Evolutionary conservation across 192 early-diverging fungal genomes (phyloP).

Genomic region (Backusella australiensis): DNA sequence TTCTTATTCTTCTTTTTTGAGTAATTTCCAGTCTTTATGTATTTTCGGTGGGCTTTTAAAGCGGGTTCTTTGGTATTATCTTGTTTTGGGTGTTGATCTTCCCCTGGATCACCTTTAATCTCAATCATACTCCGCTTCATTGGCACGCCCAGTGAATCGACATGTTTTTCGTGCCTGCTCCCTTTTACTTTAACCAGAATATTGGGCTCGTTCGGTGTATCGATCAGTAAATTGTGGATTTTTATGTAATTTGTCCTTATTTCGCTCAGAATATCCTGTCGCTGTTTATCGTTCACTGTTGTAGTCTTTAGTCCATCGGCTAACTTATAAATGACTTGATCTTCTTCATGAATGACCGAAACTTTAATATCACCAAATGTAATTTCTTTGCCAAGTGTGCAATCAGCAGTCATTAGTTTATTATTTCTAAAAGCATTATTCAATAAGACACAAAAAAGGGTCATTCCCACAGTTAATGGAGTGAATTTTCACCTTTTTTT

Average conservation of each 20-base stretch:
- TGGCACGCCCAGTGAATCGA: background rate
- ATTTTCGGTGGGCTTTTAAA: constrained; percentile 44
- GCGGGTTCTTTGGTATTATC: background rate
- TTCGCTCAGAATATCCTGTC: constrained; percentile 38
- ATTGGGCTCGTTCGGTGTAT: background rate
- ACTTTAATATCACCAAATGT: too few species aligned
- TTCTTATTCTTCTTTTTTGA: constrained; percentile 44
- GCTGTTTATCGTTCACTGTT: constrained; percentile 38
- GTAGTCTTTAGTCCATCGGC: constrained; percentile 48
- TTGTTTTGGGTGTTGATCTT: constrained; percentile 9
- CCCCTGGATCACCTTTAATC: constrained; percentile 10
- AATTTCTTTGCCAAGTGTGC: too few species aligned
- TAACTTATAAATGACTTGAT: constrained; percentile 53
- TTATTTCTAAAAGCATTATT: too few species aligned
- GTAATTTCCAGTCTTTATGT: constrained; percentile 58
- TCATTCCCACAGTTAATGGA: too few species aligned
- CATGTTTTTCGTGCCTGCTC: constrained; percentile 9
- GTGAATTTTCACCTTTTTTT: too few species aligned
- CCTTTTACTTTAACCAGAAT: constrained; percentile 10
- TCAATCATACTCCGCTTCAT: constrained; percentile 11
- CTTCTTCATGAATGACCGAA: background rate
- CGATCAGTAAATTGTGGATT: background rate
- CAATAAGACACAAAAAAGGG: too few species aligned
- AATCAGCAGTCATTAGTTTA: too few species aligned
- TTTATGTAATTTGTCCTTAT: constrained; percentile 43